Evolutionary conservation across 352 stramenopile genomes (phyloP), one percentile per base, ranked within the genome.

Genomic region (Poterioochromonas sp.): DNA sequence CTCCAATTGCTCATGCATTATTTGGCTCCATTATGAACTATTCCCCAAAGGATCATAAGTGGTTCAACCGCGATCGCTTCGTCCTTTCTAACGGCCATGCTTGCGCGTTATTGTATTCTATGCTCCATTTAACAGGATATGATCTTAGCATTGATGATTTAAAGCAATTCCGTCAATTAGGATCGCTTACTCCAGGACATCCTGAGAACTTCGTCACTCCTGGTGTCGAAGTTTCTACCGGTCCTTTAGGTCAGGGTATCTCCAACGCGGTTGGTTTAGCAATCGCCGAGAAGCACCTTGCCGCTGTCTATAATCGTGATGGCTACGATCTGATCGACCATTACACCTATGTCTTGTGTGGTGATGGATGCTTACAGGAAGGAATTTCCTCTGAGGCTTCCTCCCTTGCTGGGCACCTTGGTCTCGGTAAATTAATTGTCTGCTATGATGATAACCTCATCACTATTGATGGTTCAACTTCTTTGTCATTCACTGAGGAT

Each of bases 381-480:
- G 96, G 96, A 73, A 88, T 99, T 44, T 95, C 91, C 43, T 92
- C 87, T 53, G 96, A 99, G 84, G 88, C 94, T 37, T 96, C 84
- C 77, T 97, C 91, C 73, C 87, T 99, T 40, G 96, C 95, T 15
- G 96, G 96, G 39, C 95, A 99, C 84, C 87, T 98, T 53, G 94
- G 94, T 35, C 87, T 99, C 2, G 95, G 95, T 83, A 97, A 97
- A 85, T 88, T 99, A 73, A 98, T 99, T 84, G 94, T 99, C 62
- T 85, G 99, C 18, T 99, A 99, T 86, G 96, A 99, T 83, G 95
- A 99, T 87, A 99, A 99, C 86, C 53, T 78, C 80, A 99, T 99
- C 86, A 98, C 95, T 37, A 99, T 99, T 86, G 95, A 99, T 85
- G 95, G 95, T 80, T 81, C 88, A 83, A 98, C 95, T 26, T 86